phyloP scores from a whole-genome alignment of 495 filamentous ascomycete species.

The Trichoderma virens region DNA sequence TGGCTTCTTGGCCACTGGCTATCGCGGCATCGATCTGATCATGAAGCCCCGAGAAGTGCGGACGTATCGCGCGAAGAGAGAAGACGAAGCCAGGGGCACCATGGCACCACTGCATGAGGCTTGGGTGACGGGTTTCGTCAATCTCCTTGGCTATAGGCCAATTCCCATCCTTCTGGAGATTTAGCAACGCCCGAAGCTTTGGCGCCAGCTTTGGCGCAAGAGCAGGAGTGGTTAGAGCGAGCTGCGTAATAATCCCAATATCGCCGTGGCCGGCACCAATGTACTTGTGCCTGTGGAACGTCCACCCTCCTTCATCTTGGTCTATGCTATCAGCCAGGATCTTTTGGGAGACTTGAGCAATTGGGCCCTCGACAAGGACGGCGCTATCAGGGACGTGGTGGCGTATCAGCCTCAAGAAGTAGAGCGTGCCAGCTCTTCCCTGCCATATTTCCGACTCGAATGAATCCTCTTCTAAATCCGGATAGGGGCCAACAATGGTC shows the following conservation, averaged over 20 bases:
- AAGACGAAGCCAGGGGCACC: constrained; percentile 55
- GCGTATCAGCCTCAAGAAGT: constrained; percentile 44
- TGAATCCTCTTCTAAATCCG: not conserved
- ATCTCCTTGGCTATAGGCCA: constrained; percentile 28
- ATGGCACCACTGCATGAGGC: constrained; percentile 59
- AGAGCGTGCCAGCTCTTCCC: constrained; percentile 54
- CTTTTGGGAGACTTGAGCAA: constrained; percentile 28
- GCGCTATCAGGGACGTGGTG: constrained; percentile 22
- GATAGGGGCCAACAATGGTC: constrained; percentile 19
- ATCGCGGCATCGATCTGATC: constrained; percentile 42
- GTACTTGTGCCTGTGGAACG: constrained; percentile 50
- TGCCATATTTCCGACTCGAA: constrained; percentile 44
- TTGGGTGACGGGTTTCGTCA: constrained; percentile 21
- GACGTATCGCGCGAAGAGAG: constrained; percentile 41
- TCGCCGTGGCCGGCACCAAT: constrained; percentile 55
- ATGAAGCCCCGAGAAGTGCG: constrained; percentile 40
- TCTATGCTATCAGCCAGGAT: constrained; percentile 19
- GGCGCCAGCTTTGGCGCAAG: constrained; percentile 30
- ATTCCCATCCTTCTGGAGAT: constrained; percentile 36
- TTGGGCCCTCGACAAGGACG: constrained; percentile 24
- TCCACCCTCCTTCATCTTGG: constrained; percentile 38
- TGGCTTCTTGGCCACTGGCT: constrained; percentile 33
- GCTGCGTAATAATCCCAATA: constrained; percentile 54
- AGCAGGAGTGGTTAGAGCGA: constrained; percentile 42
- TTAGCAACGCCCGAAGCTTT: constrained; percentile 38